These are phyloP conservation scores for Fomitopsis palustris DNA, from an alignment of 1,284 basidiomycete species.

Conservation along the genomic window DNA sequence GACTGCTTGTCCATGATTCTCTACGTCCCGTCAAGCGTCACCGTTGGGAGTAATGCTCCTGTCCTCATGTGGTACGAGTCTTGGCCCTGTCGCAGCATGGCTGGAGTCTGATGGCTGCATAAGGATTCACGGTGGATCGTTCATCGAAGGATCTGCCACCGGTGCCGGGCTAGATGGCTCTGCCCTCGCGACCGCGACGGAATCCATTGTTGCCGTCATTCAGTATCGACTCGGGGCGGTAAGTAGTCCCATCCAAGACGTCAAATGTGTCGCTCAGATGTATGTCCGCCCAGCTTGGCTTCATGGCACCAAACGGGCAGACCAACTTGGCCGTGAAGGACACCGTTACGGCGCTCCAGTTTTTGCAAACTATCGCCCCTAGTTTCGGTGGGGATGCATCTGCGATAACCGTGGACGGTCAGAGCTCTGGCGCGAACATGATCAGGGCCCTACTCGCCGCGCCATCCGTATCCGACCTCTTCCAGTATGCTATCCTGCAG, in stretches of 20 bases:
- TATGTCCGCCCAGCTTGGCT: slow-evolving; percentile 58
- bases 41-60: slow-evolving; percentile 37
- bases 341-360: slow-evolving; percentile 63
- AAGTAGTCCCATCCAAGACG: slow-evolving; percentile 27
- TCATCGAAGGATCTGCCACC: slow-evolving; percentile 67
- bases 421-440: slow-evolving; percentile 83
- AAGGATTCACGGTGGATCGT: slow-evolving; percentile 89
- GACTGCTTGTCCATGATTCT: slow-evolving; percentile 78
- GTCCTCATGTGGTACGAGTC: slow-evolving; percentile 59
- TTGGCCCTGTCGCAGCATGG: neutral
- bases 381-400: slow-evolving; percentile 66
- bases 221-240: slow-evolving; percentile 85
- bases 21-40: slow-evolving; percentile 55
- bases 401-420: slow-evolving; percentile 81
- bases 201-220: slow-evolving; percentile 79
- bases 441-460: slow-evolving; percentile 71
- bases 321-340: slow-evolving; percentile 76
- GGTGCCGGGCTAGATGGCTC: slow-evolving; percentile 78
- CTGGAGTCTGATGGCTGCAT: neutral
- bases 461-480: slow-evolving; percentile 63
- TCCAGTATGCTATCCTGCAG: slow-evolving; percentile 75
- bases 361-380: slow-evolving; percentile 57
- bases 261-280: neutral
- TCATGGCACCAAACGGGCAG: slow-evolving; percentile 62
- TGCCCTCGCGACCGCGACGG: slow-evolving; percentile 64